Evolutionary conservation across 352 stramenopile genomes (phyloP), one percentile per base, ranked within the genome.

Genomic region (Albugo laibachii): DNA sequence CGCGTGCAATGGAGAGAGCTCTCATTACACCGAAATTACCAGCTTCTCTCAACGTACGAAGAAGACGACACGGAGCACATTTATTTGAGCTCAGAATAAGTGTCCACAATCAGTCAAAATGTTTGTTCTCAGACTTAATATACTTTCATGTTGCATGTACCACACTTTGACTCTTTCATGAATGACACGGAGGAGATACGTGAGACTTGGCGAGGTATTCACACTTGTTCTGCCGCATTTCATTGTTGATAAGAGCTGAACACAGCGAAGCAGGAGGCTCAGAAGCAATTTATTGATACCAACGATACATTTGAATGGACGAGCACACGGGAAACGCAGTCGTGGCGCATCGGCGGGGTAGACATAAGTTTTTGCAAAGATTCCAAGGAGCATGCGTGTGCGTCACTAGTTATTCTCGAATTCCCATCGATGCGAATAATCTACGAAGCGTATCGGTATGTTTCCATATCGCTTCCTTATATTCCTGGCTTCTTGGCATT

Each of bases 291-390:
- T 3, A 3, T 31, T 10, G 24, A 31, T 8, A 31, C 24, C 3
- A 31, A 3, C 3, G 24, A 31, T 31, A 31, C 24, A 8, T 31
- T 8, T 31, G 24, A 31, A 31, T 10, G 24, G 24, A 31, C 8
- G 8, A 10, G 24, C 24, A 8, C 24, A 31, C 24, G 8, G 24
- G 24, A 31, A 31, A 31, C 24, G 24, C 24, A 43, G 12, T 41
- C 87, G 10, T 56, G 27, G 18, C 65, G 59, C 49, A 57, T 91
- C 15, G 77, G 69, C 34, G 77, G 74, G 13, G 77, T 91, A 13
- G 77, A 91, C 46, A 86, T 91, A 53, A 87, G 73, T 34, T 91
- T 87, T 50, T 56, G 85, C 6, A 85, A 83, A 44, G 71, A 63
- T 27, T 85, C 74, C 38, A 78, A 67, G 38, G 63, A 87, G 41